Base-by-base conservation (phyloP, 371 early-diverging fungal species). In the Mucor plumbeus region DNA sequence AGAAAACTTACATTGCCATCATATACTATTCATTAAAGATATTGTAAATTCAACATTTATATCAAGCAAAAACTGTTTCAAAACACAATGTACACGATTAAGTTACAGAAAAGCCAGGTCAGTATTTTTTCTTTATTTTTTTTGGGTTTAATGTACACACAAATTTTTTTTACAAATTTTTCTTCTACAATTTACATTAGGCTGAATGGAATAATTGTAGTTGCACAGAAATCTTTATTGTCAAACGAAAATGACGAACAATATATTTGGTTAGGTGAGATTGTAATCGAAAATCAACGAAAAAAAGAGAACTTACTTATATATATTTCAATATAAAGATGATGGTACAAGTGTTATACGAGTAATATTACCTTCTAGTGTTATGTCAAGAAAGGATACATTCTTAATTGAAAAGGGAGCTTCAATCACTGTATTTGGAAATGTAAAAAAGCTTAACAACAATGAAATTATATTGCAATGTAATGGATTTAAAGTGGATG, bases 341-440 rank as follows among this genome's bases (percentile, higher is more conserved):
- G 72, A 72, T 65, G 68, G 72, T n/a, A 72, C 72, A 58, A 57
- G 48, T 33, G 60, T 63, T 0, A 68, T 72, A n/a, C 26, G 39
- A n/a, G 61, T 59, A 7, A 58, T 61, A 17, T 34, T 72, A 38
- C 35, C 62, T 5, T 34, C 19, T 21, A 6, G 7, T 0, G 13
- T 62, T 3, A 9, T 64, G 4, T 41, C 50, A 21, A 33, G 72
- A 44, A 31, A 5, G 38, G 33, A 61, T 43, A 21, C 41, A 4
- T 33, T 55, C 19, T 31, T 21, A 14, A 15, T 71, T 19, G 48
- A 31, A 10, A 31, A 38, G 5, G 21, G 56, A 0, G 35, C 38
- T 0, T 63, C 43, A 1, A n/a, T 71, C 5, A 64, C 72, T n/a
- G 57, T 68, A 0, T 60, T 71, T 61, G 72, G 72, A 11, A 55